Base-by-base conservation (phyloP, 2,329 filamentous ascomycete species). In the Chaetomiaceae sp. region DNA sequence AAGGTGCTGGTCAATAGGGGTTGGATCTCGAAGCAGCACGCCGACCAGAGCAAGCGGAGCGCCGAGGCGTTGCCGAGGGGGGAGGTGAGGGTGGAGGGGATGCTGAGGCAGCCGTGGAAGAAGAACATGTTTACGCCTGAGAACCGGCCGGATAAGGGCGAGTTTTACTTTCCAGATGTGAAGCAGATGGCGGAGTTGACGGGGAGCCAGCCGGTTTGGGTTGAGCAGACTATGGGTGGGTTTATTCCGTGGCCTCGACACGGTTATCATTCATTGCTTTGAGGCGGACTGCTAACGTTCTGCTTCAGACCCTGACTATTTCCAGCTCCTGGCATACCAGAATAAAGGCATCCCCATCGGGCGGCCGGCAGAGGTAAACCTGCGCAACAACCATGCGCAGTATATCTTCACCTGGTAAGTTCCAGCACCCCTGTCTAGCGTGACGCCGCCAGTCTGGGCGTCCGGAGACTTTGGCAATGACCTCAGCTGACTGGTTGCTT, bases 391-490 rank as follows among this genome's bases (percentile, higher is more conserved):
- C 72, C 94, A 99, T 72, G 85, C 89, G 59, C 94, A 97, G 76
- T 99, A 99, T 72, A 99, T 99, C 63, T 94, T 96, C 71, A 99
- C 94, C 61, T 99, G 94, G 94, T 97, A 82, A 66, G 84, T 72
- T 22, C 23, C 37, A n/a, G n/a, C n/a, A 34, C 31, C 3, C 22
- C 31, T 15, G 52, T 43, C 22, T 12, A 6, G 11, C 31, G 7
- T 19, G 17, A 25, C 39, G 4, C 33, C 6, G 15, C 23, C 9
- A 23, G n/a, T 36, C 14, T 42, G 4, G 31, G 38, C n/a, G 23
- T 40, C n/a, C 19, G 25, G n/a, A 27, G n/a, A n/a, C 5, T 11
- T 12, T 40, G 17, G 22, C n/a, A 12, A 20, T 37, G 40, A 23
- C 27, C 11, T 12, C 37, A 39, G n/a, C 22, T 29, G 34, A 19